Percentiles rank a stretch among this genome's conserved stretches.
Evolutionary conservation across 305 asterid species (phyloP).

Genomic region (Fraxinus angustifolia): DNA sequence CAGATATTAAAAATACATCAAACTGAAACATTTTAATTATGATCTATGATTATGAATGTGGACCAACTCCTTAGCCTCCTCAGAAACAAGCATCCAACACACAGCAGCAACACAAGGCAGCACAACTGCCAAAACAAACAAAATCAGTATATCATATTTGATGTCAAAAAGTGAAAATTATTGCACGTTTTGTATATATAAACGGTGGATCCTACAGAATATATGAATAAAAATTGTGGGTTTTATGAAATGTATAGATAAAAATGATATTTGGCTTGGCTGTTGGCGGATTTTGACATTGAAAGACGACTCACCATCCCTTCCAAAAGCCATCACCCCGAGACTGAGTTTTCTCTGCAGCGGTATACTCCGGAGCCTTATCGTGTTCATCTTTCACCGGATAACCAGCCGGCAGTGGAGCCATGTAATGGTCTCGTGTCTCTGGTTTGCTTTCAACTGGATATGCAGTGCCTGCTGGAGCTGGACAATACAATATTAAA

Average conservation of each 20-base stretch:
- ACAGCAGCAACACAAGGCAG: constrained; percentile 75
- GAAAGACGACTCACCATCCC: constrained; percentile 35
- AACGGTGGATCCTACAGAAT: background rate
- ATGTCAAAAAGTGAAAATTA: background rate
- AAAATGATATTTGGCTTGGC: too few relatives aligned
- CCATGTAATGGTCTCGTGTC: constrained; percentile 15
- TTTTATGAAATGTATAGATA: too few relatives aligned
- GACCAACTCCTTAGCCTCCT: background rate
- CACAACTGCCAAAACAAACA: constrained; percentile 26
- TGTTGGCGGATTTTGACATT: background rate
- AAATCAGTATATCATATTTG: background rate
- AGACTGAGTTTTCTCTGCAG: constrained; percentile 25
- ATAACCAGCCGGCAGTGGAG: constrained; percentile 31
- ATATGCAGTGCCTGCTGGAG: constrained; percentile 12
- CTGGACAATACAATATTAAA: background rate
- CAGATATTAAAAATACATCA: background rate
- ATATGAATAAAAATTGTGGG: background rate
- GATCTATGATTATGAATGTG: background rate
- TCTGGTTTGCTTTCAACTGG: background rate
- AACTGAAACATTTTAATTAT: background rate
- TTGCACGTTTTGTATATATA: background rate
- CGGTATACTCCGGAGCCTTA: background rate
- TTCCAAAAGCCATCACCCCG: constrained; percentile 50
- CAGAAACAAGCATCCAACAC: constrained; percentile 57
- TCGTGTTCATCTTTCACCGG: constrained; percentile 27